Percentiles rank a stretch among this genome's conserved stretches.
phyloP scores from a whole-genome alignment of 108 stramenopile species.

The Discostella stelligeroides region DNA sequence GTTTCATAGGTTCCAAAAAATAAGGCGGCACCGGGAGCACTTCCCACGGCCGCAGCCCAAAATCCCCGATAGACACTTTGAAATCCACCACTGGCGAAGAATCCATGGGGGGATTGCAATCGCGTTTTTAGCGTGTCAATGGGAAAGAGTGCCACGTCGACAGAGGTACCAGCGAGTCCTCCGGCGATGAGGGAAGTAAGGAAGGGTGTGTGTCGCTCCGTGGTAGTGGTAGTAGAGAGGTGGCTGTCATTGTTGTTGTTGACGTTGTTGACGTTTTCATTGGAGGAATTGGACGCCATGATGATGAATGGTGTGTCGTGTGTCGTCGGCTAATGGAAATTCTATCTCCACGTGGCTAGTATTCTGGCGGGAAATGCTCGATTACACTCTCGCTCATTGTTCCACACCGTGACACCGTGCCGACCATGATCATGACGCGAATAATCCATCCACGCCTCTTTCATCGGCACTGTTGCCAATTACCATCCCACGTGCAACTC shows the following conservation, averaged over 20 bases:
- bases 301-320: too few species aligned
- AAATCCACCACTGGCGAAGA: slow-evolving; percentile 88
- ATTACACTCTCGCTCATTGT: too few species aligned
- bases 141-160: slow-evolving; percentile 93
- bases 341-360: too few species aligned
- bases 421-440: too few species aligned
- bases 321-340: too few species aligned
- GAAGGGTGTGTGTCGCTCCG: slow-evolving; percentile 61
- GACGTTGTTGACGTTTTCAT: neutral
- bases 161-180: slow-evolving; percentile 85
- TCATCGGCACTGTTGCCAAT: too few species aligned
- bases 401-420: too few species aligned
- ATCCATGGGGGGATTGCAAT: slow-evolving; percentile 89
- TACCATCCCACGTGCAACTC: too few species aligned
- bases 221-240: neutral
- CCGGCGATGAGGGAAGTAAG: slow-evolving; percentile 78
- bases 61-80: slow-evolving; percentile 87
- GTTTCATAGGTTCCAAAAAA: slow-evolving; percentile 97
- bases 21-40: slow-evolving; percentile 90
- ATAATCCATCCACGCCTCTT: too few species aligned
- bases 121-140: slow-evolving; percentile 95
- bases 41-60: slow-evolving; percentile 85
- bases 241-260: neutral
- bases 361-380: too few species aligned
- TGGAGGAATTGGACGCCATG: neutral